Percentiles rank a stretch among this genome's conserved stretches.
phyloP scores from a whole-genome alignment of 2,329 filamentous ascomycete genomes.

The Scedosporium apiospermum region DNA sequence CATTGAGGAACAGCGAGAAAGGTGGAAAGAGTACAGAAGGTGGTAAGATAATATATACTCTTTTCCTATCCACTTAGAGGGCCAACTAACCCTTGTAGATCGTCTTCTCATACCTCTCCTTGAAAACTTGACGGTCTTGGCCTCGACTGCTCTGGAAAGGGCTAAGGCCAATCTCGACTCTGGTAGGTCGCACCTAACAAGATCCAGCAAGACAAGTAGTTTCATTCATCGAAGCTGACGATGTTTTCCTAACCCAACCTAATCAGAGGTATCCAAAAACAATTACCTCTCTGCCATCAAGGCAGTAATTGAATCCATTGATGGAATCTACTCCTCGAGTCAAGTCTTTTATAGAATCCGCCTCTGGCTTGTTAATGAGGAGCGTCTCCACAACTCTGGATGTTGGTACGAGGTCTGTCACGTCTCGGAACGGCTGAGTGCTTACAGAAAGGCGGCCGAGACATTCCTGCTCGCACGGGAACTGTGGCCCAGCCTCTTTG shows the following conservation, averaged over 20 bases:
- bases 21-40: not conserved
- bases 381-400: conserved; percentile 8
- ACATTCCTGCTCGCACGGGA: conserved; percentile 13
- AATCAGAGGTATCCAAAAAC: not conserved
- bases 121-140: no score
- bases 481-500: conserved; percentile 21
- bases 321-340: not conserved
- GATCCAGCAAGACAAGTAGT: no score
- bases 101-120: no score
- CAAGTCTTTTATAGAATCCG: conserved; percentile 9
- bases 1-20: not conserved
- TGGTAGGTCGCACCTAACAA: no score
- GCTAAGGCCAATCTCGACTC: no score
- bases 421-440: conserved; percentile 14
- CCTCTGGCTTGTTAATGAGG: conserved; percentile 13
- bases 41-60: not conserved
- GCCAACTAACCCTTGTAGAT: no score
- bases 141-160: no score
- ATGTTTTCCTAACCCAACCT: not conserved
- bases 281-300: not conserved
- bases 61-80: no score
- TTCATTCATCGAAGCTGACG: not conserved
- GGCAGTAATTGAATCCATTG: not conserved
- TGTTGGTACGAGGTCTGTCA: conserved; percentile 22
- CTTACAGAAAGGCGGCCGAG: conserved; percentile 12